Evolutionary conservation across 352 stramenopile genomes (phyloP).

Genomic region (Phytophthora pisi): DNA sequence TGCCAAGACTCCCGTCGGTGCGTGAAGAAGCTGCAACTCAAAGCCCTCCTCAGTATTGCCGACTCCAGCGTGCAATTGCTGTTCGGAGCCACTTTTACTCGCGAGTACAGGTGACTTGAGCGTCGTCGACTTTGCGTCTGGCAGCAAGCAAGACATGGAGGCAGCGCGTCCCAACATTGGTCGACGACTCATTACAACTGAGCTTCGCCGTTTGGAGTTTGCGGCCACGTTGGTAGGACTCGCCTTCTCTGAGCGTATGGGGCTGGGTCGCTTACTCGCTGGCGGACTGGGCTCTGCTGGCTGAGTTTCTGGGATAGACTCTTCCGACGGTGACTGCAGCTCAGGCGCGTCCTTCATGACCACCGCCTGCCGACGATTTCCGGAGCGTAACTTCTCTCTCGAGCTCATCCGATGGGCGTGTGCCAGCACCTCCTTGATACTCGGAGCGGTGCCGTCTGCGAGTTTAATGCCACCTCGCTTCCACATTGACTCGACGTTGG

Average conservation of each 20-base stretch:
- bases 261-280: background rate
- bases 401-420: slow-evolving; percentile 21
- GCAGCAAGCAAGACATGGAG: slow-evolving; percentile 4
- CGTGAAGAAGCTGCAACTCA: background rate
- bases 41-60: background rate
- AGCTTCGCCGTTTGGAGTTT: background rate
- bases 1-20: background rate
- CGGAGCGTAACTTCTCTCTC: slow-evolving; percentile 17
- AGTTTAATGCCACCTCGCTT: slow-evolving; percentile 39
- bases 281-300: background rate
- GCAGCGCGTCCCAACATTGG: slow-evolving; percentile 3
- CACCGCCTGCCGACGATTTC: slow-evolving; percentile 9
- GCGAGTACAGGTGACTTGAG: background rate
- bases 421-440: slow-evolving; percentile 37
- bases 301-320: slow-evolving; percentile 5
- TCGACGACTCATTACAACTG: background rate
- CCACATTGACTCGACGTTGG: slow-evolving; percentile 54
- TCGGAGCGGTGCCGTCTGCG: slow-evolving; percentile 10
- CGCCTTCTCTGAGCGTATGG: background rate
- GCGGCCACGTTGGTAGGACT: background rate
- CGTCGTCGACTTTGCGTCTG: background rate
- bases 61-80: background rate
- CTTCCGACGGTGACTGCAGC: background rate
- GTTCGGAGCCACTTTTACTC: background rate
- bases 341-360: background rate